These are phyloP conservation scores for Quercus ilex DNA, from an alignment of 306 rosid species.

Conservation along the genomic window DNA sequence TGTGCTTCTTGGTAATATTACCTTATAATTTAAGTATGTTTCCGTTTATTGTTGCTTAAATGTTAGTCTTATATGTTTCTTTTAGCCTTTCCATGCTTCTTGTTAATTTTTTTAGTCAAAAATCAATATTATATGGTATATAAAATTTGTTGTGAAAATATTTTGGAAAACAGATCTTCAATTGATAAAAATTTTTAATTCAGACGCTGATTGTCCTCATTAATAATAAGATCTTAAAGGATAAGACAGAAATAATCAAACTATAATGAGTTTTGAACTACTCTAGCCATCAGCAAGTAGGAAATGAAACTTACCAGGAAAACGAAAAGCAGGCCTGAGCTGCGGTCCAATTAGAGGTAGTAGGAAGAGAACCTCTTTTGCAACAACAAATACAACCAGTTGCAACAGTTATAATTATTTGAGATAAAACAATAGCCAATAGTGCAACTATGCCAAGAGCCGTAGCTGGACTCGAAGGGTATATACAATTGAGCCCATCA, in stretches of 20 bases:
- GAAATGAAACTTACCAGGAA: conserved; percentile 57
- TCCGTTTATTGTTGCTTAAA: too few species aligned
- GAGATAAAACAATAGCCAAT: conserved; percentile 58
- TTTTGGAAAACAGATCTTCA: neutral
- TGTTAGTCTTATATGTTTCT: too few species aligned
- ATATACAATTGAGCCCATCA: too few species aligned
- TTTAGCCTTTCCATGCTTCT: too few species aligned
- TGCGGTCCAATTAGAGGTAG: conserved; percentile 49
- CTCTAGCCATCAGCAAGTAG: neutral
- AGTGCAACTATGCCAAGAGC: conserved; percentile 76
- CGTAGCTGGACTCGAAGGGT: conserved; percentile 38
- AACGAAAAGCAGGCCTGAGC: conserved; percentile 60
- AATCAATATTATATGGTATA: too few species aligned
- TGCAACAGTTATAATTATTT: conserved; percentile 46
- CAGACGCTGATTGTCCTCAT: neutral
- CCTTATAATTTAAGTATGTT: too few species aligned
- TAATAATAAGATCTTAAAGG: neutral
- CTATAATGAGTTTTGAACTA: too few species aligned
- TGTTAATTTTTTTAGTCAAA: too few species aligned
- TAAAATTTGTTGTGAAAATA: too few species aligned
- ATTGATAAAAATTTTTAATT: neutral
- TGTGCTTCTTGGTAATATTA: too few species aligned
- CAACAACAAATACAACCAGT: conserved; percentile 87
- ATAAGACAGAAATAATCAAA: neutral
- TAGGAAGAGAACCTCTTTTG: conserved; percentile 38